Evolutionary conservation across 2,329 filamentous ascomycete genomes (phyloP).

Genomic region (Rosellinia necatrix): DNA sequence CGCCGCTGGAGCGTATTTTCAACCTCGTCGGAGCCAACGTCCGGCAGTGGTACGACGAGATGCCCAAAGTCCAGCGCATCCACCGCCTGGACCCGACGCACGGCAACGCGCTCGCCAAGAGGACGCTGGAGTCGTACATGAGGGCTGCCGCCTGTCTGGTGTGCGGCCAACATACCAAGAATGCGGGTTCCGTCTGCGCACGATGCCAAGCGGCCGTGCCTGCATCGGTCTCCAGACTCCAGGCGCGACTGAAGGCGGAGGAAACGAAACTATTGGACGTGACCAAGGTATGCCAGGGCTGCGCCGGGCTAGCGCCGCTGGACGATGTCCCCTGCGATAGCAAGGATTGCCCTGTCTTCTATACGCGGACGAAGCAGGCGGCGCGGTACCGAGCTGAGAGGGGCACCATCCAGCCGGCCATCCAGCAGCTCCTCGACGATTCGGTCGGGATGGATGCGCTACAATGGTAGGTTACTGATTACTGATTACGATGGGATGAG

Average conservation of each 20-base stretch:
- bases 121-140: conserved; percentile 95
- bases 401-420: conserved; percentile 42
- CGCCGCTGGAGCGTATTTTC: conserved; percentile 93
- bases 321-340: conserved; percentile 89
- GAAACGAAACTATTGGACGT: conserved; percentile 70
- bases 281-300: conserved; percentile 76
- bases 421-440: conserved; percentile 41
- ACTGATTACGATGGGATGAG: neutral
- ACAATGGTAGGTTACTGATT: conserved; percentile 41
- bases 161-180: conserved; percentile 64
- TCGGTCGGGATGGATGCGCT: conserved; percentile 37
- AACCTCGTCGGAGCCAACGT: conserved; percentile 94
- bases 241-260: conserved; percentile 62
- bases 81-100: conserved; percentile 59
- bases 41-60: conserved; percentile 89
- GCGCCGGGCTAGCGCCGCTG: conserved; percentile 71
- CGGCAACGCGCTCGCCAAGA: conserved; percentile 50
- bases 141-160: conserved; percentile 77
- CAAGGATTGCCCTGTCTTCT: conserved; percentile 91
- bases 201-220: conserved; percentile 60
- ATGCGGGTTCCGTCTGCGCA: conserved; percentile 56
- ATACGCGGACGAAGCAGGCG: conserved; percentile 70
- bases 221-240: conserved; percentile 66
- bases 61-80: conserved; percentile 87
- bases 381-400: conserved; percentile 51